Evolutionary conservation across 2,329 filamentous ascomycete genomes (phyloP), one percentile per base, ranked within the genome.

Genomic region (Aspergillus brunneoviolaceus): DNA sequence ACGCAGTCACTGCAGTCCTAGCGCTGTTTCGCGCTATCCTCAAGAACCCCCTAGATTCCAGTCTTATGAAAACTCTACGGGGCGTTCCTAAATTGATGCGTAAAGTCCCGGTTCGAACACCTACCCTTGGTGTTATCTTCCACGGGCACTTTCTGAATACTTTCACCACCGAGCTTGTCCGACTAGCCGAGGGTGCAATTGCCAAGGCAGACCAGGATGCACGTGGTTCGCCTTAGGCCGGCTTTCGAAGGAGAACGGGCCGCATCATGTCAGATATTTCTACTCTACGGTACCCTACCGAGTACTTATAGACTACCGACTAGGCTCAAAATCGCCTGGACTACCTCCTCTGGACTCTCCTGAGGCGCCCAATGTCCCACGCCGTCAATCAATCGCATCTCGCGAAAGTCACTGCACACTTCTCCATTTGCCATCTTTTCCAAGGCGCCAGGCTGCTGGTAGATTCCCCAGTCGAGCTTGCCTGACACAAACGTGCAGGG

Each of bases 351-450:
- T 1, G 86, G 82, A 69, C 85, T 79, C 70, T 90, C 87, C 72
- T 89, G 86, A 69, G 88, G 87, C 39, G 88, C 82, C 88, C 88
- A 90, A 76, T 90, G 88, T 0, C 88, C 88, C 4, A 86, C 87
- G 0, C 81, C 81, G 16, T 87, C 81, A 12, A 90, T 76, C 19
- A 87, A 74, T 53, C 70, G 81, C 35, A 77, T 72, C 0, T 84
- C 83, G 53, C 78, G 77, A 68, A 85, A 88, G 60, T 82, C 79
- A 27, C 72, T 76, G 63, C 85, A 88, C 0, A 78, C 77, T 7
- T 78, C 73, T n/a, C 68, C 66, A 33, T 67, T 59, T 21, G 55
- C 77, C 72, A 86, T 84, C 29, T 79, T 80, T 68, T 89, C 85
- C 4, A 90, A 69, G 0, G 82, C 86, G 0, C 86, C 86, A 0